Conservation (phyloP, 345 rosid species). For the Microthlaspi erraticum region DNA sequence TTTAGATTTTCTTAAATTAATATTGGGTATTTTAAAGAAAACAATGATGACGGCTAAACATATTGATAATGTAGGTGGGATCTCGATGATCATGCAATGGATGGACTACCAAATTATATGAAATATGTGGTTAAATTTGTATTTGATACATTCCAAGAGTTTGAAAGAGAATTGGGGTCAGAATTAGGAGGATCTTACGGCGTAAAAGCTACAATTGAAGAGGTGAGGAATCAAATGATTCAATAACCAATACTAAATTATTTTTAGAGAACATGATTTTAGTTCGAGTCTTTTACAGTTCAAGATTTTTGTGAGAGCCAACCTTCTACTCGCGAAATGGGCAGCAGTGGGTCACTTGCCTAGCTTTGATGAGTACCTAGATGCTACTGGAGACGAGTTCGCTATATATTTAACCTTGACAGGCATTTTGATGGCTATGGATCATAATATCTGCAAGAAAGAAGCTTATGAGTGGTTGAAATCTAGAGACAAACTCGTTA, state of each 20-base stretch:
- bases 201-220: background rate
- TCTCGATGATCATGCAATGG: background rate
- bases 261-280: background rate
- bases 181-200: slow-evolving; percentile 21
- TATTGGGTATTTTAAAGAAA: no score
- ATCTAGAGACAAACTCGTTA: slow-evolving; percentile 6
- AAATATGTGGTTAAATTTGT: slow-evolving; percentile 6
- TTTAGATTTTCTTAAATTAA: no score
- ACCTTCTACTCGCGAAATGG: slow-evolving; percentile 26
- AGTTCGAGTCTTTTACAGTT: background rate
- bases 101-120: background rate
- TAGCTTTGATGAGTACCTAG: slow-evolving; percentile 26
- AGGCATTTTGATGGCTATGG: background rate
- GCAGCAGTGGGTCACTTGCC: slow-evolving; percentile 7
- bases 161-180: slow-evolving; percentile 12
- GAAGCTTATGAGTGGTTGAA: slow-evolving; percentile 25
- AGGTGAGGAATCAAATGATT: slow-evolving; percentile 5
- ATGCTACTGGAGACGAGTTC: slow-evolving; percentile 2
- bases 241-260: background rate
- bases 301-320: background rate
- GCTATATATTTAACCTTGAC: background rate
- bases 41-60: background rate
- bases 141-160: slow-evolving; percentile 11
- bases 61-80: slow-evolving; percentile 10
- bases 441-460: background rate